A percentile compares a stretch with the other conserved stretches of the same genome.
Evolutionary conservation across 139 green algal species (phyloP).

Genomic region (Chlamydomonas sp.): DNA sequence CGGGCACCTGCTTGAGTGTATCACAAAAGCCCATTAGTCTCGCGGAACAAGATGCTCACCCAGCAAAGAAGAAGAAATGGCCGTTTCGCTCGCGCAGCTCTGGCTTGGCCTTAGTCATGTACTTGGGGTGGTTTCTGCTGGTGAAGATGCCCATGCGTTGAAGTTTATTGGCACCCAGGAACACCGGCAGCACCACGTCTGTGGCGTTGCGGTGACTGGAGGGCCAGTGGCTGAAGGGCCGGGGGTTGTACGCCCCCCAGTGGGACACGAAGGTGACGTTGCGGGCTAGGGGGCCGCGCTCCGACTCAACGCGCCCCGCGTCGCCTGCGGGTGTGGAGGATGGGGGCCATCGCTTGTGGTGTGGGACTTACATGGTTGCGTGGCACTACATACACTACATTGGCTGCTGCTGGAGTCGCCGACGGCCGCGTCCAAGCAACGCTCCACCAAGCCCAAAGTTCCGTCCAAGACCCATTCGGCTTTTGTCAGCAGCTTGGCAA

Average conservation of each 20-base stretch:
- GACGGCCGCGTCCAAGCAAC: too few relatives aligned
- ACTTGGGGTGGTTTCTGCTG: slow-evolving; percentile 34
- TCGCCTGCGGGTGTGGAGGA: background rate
- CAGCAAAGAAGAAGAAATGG: slow-evolving; percentile 46
- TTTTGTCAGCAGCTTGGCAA: too few relatives aligned
- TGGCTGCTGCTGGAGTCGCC: background rate
- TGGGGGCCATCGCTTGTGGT: background rate
- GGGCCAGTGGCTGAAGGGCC: slow-evolving; percentile 1
- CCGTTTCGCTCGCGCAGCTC: background rate
- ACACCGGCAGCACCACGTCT: slow-evolving; percentile 27
- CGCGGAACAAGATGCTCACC: background rate
- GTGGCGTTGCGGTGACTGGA: slow-evolving; percentile 21
- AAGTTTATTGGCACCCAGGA: slow-evolving; percentile 10
- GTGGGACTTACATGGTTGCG: background rate
- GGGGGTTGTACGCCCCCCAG: slow-evolving; percentile 40
- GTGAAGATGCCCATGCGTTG: slow-evolving; percentile 2
- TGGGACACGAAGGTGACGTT: slow-evolving; percentile 49
- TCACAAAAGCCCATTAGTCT: too few relatives aligned
- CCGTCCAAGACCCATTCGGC: too few relatives aligned
- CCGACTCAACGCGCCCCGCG: slow-evolving; percentile 4
- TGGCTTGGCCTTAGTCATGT: background rate
- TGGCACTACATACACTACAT: background rate
- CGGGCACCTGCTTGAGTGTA: too few relatives aligned
- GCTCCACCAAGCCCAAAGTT: too few relatives aligned
- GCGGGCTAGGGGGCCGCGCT: background rate